Evolutionary conservation across 2,329 filamentous ascomycete species (phyloP), one percentile per base, ranked within the genome.

Genomic region (Neurospora crassa): DNA sequence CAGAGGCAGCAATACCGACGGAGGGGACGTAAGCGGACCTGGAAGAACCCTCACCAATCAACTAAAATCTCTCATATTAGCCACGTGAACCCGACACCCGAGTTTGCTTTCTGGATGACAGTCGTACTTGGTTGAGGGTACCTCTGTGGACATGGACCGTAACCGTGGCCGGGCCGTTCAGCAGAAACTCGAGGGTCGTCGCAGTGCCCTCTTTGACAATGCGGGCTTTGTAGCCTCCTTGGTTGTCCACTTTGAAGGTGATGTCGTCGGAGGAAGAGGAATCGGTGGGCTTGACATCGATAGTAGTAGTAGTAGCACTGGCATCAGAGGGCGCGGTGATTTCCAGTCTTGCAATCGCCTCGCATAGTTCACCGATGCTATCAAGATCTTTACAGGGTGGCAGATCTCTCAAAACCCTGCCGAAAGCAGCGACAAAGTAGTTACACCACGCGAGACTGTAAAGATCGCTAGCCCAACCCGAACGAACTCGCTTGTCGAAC

Each of bases 21-120:
- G 92, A 93, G 84, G 96, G 94, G 81, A 99, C 95, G 85, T 95
- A 97, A 79, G 96, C 96, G 80, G 98, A 93, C 91, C 98, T 99
- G 84, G 87, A 81, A 77, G 92, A 90, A 82, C 96, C 96, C 85
- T 94, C 89, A 79, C 92, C 79, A 84, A 99, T 97, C 84, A 99
- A 87, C 95, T 98, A 78, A 74, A 76, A 40, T 29, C 11, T 43
- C 1, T 20, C 12, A 40, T 68, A 75, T 78, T 71, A 78, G 76
- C 68, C 70, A 72, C 59, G n/a, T 53, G 45, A 8, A 10, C 18
- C 37, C 14, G 5, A 12, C 14, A 20, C 40, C 12, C 2, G 29
- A 43, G 12, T 53, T 47, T 34, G 42, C 42, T 37, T 24, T 34
- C 5, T 3, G 29, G 20, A 11, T 4, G 5, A 43, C 10, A 6